Base-by-base conservation (phyloP, 495 filamentous ascomycete genomes). In the Talaromyces wortmannii region DNA sequence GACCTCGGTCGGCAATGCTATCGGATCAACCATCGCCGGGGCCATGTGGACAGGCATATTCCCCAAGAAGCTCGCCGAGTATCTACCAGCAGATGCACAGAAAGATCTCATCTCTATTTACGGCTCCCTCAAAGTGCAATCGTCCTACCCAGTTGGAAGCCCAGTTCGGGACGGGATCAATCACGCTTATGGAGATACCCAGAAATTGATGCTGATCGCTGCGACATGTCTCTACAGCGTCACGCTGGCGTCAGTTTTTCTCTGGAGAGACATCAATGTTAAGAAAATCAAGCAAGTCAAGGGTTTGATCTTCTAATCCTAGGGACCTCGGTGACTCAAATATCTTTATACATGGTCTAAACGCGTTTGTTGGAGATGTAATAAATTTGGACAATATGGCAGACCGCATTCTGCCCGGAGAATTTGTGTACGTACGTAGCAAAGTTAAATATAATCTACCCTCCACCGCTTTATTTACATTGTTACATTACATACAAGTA, bases 21-120 rank as follows among this genome's bases (percentile, higher is more conserved):
- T 90, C 55, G 88, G 89, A 3, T 60, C 63, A 10, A 72, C 82
- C 6, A 69, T 92, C 16, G 75, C 82, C 8, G 75, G 72, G 0
- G 86, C 84, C 46, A 84, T 91, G 57, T 91, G 85, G 82, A 83
- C 78, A 2, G 75, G 78, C 57, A 72, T 78, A 29, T 81, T 88
- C 62, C 79, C 77, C 11, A 43, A 55, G 0, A 70, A 72, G 8
- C 73, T 92, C 11, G 52, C 57, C 32, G 46, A 71, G 33, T 73
- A 81, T 55, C 75, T 92, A 0, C 88, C 88, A 0, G 67, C 59
- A 59, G 4, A 62, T 53, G 3, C 55, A 63, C 47, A 50, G 29
- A 0, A 62, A 84, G 42, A 54, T 75, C 3, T 36, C 67, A 2
- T 42, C 8, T 16, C 87, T 10, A 40, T 88, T 57, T 87, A 84